Evolutionary conservation across 345 rosid species (phyloP).

Genomic region (Boechera retrofracta): DNA sequence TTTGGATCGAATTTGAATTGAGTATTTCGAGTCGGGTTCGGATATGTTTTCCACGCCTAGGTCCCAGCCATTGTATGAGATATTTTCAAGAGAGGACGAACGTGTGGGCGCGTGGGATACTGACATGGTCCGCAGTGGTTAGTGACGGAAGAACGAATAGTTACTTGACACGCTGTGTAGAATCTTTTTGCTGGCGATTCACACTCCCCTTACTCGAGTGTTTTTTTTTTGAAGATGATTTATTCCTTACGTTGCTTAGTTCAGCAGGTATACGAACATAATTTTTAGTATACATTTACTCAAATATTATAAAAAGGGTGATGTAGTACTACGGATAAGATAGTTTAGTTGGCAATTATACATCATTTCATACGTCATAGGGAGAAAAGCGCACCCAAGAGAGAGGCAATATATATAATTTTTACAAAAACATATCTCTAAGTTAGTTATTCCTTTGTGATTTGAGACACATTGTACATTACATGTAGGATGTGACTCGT

Average conservation of each 20-base stretch:
- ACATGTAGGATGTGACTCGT: too few species aligned
- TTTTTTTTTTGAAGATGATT: background rate
- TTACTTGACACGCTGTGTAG: conserved; percentile 29
- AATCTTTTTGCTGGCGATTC: conserved; percentile 33
- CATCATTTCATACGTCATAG: conserved; percentile 38
- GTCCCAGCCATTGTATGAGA: background rate
- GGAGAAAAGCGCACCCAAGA: background rate
- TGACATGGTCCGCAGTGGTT: conserved; percentile 25
- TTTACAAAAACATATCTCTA: too few species aligned
- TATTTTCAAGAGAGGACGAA: conserved; percentile 18
- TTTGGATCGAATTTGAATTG: too few species aligned
- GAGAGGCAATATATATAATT: background rate
- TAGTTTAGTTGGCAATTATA: conserved; percentile 18
- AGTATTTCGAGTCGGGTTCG: too few species aligned
- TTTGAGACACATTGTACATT: too few species aligned
- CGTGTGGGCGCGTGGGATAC: conserved; percentile 23
- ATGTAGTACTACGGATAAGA: conserved; percentile 29
- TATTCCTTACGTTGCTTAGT: conserved; percentile 1
- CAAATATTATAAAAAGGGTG: background rate
- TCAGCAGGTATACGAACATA: conserved; percentile 22
- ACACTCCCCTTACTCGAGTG: conserved; percentile 31
- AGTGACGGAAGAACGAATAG: background rate
- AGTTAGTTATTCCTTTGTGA: too few species aligned
- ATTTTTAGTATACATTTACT: background rate
- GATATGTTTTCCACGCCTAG: too few species aligned